Base-by-base conservation (phyloP, 1,284 basidiomycete species). In the Singerocomus inundabilis region DNA sequence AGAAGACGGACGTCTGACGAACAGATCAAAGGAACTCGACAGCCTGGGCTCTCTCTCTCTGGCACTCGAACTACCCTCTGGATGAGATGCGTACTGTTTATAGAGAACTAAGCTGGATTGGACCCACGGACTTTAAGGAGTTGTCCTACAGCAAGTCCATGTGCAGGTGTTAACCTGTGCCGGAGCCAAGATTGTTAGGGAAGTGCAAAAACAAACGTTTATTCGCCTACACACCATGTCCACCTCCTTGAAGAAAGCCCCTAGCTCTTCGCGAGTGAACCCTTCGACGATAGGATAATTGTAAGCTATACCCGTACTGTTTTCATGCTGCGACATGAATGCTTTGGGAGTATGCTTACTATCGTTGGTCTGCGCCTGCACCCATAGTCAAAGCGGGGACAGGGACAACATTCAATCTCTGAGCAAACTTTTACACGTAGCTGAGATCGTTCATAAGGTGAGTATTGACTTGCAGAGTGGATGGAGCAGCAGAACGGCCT, bases 211-310 rank as follows among this genome's bases (percentile, higher is more conserved):
- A 18, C 15, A 29, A 15, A 10, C 18, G 13, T 35, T n/a, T n/a
- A n/a, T 26, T 24, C 11, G n/a, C 60, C 60, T 38, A 63, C 61
- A 47, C 6, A 24, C 63, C 29, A 34, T 53, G 41, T 7, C 63
- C 63, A 24, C 63, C 61, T 16, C 63, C 61, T 48, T 64, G 61
- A 5, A 62, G 16, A 21, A 18, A 66, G 5, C 61, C 61, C 11
- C 57, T 63, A 12, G 53, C 57, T 62, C 4, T 6, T 24, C 12
- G 11, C 24, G 12, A 13, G 34, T 43, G 21, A 46, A 40, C 9
- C 59, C 49, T 7, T 51, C 39, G 0, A 35, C 43, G 25, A 24
- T 29, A 8, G 55, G 49, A 28, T 49, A 52, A 4, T 30, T 30
- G 28, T 63, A 59, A 44, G 61, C 60, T 64, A 35, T 25, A 26